phyloP scores from a whole-genome alignment of 805 yeast species.

The Candida fluviatilis region DNA sequence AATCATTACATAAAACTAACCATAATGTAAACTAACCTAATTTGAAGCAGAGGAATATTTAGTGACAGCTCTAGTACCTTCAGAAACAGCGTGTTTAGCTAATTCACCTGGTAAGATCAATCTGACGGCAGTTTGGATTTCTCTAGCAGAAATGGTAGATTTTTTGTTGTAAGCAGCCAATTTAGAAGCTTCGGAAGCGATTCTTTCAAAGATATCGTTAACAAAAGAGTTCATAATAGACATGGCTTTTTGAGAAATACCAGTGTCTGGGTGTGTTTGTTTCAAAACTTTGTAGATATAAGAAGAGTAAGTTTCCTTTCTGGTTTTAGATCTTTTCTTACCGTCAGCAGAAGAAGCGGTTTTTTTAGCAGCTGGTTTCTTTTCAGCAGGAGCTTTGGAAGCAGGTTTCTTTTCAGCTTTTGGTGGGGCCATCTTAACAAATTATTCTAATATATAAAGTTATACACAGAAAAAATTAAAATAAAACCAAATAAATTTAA shows the following conservation, averaged over 20 bases:
- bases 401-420: constrained; percentile 75
- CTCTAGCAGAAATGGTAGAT: constrained; percentile 97
- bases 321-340: constrained; percentile 91
- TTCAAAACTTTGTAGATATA: constrained; percentile 97
- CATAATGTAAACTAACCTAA: constrained; percentile 13
- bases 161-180: constrained; percentile 98
- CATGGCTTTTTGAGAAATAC: constrained; percentile 98
- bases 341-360: constrained; percentile 71
- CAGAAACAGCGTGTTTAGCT: constrained; percentile 97
- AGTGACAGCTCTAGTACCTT: constrained; percentile 98
- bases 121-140: constrained; percentile 98
- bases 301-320: constrained; percentile 98
- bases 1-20: constrained; percentile 1
- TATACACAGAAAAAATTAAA: neutral
- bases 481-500: neutral
- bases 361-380: constrained; percentile 89
- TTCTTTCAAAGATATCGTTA: constrained; percentile 96
- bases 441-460: neutral
- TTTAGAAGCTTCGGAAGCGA: constrained; percentile 96
- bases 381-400: constrained; percentile 96
- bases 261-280: constrained; percentile 99
- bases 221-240: constrained; percentile 98
- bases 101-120: constrained; percentile 97
- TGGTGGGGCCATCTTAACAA: constrained; percentile 61
- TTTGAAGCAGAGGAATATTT: constrained; percentile 75